These are phyloP conservation scores for Hordeum pubiflorum DNA, from an alignment of 202 grass and related monocot genomes.

Conservation along the genomic window DNA sequence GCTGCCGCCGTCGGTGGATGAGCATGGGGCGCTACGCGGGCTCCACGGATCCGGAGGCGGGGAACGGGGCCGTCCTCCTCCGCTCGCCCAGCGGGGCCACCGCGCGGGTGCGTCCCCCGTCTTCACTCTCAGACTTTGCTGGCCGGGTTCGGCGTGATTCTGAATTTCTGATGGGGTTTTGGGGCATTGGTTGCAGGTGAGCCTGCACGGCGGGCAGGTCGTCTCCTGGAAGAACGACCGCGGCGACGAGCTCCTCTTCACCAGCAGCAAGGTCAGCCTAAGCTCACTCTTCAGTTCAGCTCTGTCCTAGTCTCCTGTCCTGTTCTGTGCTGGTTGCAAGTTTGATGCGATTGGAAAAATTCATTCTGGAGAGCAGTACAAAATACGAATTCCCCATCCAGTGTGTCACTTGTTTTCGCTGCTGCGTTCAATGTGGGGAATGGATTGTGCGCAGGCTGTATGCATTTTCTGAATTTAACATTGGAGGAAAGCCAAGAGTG, in stretches of 20 bases:
- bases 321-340: not conserved
- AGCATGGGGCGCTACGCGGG: constrained; percentile 55
- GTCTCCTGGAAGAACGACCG: constrained; percentile 90
- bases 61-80: constrained; percentile 55
- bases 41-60: constrained; percentile 48
- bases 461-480: not conserved
- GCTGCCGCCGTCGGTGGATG: not conserved
- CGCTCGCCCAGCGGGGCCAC: constrained; percentile 58
- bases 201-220: constrained; percentile 87
- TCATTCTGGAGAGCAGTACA: not conserved
- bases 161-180: not conserved
- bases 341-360: not conserved
- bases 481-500: not conserved
- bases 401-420: not conserved
- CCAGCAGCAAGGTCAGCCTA: constrained; percentile 75
- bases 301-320: not conserved
- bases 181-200: constrained; percentile 52
- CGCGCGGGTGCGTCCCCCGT: constrained; percentile 45
- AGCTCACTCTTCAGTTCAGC: not conserved
- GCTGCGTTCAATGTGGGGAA: not conserved
- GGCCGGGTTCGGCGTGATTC: not conserved
- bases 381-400: not conserved
- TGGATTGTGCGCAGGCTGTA: not conserved
- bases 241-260: constrained; percentile 93
- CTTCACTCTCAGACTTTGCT: not conserved